Base-by-base conservation (phyloP, 345 rosid species). In the Eucalyptus rudis region DNA sequence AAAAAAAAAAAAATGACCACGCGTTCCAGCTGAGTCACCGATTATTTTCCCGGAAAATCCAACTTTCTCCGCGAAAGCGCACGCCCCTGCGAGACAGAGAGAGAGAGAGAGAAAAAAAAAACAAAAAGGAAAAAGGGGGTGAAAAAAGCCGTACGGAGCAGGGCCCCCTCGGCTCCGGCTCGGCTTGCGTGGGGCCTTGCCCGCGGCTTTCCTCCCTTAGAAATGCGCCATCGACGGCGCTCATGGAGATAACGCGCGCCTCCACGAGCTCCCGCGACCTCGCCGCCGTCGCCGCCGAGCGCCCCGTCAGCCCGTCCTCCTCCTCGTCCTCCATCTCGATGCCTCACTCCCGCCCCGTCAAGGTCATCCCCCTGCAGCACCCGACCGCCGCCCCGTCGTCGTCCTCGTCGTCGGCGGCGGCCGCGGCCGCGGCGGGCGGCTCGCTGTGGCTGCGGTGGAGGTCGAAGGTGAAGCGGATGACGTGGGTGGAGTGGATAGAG, bases 281-380 rank as follows among this genome's bases (percentile, higher is more conserved):
- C 86, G 6, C 91, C 56, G 11, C 92, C 36, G 25, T 87, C 91
- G 8, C 92, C 36, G n/a, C 80, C 27, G 47, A 88, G 5, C 58
- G 90, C 4, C 8, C 88, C 76, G 40, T 87, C 40, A 14, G 91
- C 7, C 24, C 91, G 4, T 64, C 93, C 3, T 84, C 88, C 90
- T 88, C 92, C 13, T 59, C 88, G n/a, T 47, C 87, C 2, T 36
- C 90, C 51, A 19, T 89, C 92, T 68, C 92, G 86, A 94, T 94
- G 91, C 95, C 95, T 22, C 79, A 86, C 12, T 86, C 90, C 91
- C 97, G 97, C 56, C 95, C 96, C 88, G 95, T 96, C 40, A 97
- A 94, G 89, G 92, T 95, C 80, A 97, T 97, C 50, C 96, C 96
- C 50, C 93, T 97, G 10, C 98, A 90, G 92, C 98, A 96, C 68